Conservation (phyloP, 257 asterid species). For the Osmanthus fragrans region DNA sequence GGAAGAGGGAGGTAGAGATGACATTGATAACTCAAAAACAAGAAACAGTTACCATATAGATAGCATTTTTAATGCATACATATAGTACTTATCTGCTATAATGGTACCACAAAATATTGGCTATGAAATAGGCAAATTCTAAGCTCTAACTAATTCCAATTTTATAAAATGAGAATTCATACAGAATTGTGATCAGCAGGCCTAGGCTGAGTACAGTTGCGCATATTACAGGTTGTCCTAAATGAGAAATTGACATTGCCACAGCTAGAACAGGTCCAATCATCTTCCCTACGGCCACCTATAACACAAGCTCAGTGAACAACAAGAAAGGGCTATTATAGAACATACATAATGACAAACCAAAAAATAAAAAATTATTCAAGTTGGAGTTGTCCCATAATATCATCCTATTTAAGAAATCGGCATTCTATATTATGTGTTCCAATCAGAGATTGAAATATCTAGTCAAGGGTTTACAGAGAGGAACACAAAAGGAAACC, state of each 20-base stretch:
- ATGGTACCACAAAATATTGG: neutral
- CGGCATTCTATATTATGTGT: neutral
- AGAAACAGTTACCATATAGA: neutral
- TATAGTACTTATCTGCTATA: neutral
- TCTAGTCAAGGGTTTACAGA: neutral
- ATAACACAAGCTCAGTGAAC: slow-evolving; percentile 25
- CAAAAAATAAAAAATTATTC: neutral
- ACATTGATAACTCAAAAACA: neutral
- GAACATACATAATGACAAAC: neutral
- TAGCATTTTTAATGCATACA: neutral
- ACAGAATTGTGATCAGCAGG: slow-evolving; percentile 84
- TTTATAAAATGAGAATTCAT: slow-evolving; percentile 22
- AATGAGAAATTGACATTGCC: slow-evolving; percentile 88
- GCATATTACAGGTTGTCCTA: slow-evolving; percentile 90
- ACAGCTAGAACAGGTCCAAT: slow-evolving; percentile 94
- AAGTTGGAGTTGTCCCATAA: neutral
- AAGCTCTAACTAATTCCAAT: neutral
- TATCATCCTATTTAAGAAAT: neutral
- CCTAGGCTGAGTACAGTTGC: slow-evolving; percentile 86
- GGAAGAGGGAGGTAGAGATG: neutral
- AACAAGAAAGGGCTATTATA: neutral
- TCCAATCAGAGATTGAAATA: neutral
- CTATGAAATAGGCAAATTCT: neutral
- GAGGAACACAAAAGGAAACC: neutral
- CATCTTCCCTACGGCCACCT: slow-evolving; percentile 97